Conservation (phyloP, 495 filamentous ascomycete genomes). For the Arthonia radiata region DNA sequence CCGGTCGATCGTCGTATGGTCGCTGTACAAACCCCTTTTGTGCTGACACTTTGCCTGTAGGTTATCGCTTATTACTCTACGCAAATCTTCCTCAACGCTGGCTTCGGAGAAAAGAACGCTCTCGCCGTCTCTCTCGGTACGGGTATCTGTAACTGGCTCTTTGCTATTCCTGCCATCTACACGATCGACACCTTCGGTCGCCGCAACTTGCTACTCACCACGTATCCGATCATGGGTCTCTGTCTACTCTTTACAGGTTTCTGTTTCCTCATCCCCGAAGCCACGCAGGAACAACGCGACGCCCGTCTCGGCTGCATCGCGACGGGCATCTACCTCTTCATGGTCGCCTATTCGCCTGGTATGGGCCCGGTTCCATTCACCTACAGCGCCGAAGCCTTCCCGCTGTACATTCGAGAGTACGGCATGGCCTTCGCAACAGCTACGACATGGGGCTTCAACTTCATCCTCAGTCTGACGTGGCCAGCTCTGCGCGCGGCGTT, state of each 20-base stretch:
- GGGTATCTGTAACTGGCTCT: slow-evolving; percentile 12
- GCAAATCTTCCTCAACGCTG: slow-evolving; percentile 25
- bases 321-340: slow-evolving; percentile 47
- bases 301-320: slow-evolving; percentile 33
- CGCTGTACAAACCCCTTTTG: slow-evolving; percentile 2
- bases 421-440: slow-evolving; percentile 47
- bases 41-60: slow-evolving; percentile 9
- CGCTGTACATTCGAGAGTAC: slow-evolving; percentile 44
- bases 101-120: slow-evolving; percentile 9
- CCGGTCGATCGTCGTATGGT: slow-evolving; percentile 5
- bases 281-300: slow-evolving; percentile 21
- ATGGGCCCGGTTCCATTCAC: slow-evolving; percentile 27
- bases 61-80: slow-evolving; percentile 32
- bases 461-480: slow-evolving; percentile 40
- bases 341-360: slow-evolving; percentile 12
- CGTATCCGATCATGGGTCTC: slow-evolving; percentile 53
- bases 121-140: slow-evolving; percentile 8
- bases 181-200: slow-evolving; percentile 12
- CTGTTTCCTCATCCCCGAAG: slow-evolving; percentile 44
- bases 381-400: slow-evolving; percentile 61
- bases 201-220: slow-evolving; percentile 15
- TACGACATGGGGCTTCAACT: slow-evolving; percentile 47
- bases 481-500: slow-evolving; percentile 29
- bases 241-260: slow-evolving; percentile 60
- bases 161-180: slow-evolving; percentile 20